phyloP scores from a whole-genome alignment of 495 filamentous ascomycete genomes.

The Aspergillus conjunctus region DNA sequence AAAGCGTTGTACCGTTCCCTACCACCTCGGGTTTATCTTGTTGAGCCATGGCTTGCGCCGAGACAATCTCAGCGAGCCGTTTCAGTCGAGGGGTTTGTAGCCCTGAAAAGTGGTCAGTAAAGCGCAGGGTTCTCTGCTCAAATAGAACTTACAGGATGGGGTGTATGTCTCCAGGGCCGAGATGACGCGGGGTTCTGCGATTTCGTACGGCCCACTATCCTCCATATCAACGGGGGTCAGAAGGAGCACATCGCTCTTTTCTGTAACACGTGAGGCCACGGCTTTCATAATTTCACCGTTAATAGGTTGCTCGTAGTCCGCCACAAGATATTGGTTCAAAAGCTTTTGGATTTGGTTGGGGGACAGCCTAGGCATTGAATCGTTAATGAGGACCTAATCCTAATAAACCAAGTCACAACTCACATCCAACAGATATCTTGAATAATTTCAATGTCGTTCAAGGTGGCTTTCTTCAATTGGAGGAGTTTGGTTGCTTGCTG shows the following conservation, averaged over 20 bases:
- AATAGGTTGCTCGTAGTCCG: conserved; percentile 99
- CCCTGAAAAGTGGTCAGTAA: conserved; percentile 53
- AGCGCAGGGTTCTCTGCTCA: background rate
- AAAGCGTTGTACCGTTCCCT: conserved; percentile 35
- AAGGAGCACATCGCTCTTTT: conserved; percentile 96
- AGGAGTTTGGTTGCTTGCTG: conserved; percentile 98
- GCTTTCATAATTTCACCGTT: conserved; percentile 99
- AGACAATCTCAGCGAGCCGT: conserved; percentile 95
- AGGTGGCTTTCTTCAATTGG: conserved; percentile 97
- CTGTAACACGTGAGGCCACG: conserved; percentile 92
- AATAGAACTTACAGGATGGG: conserved; percentile 73
- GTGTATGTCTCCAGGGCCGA: conserved; percentile 98
- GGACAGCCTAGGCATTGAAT: conserved; percentile 66
- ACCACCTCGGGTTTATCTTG: conserved; percentile 78
- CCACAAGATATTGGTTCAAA: conserved; percentile 96
- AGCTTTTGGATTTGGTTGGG: conserved; percentile 99
- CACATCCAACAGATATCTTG: conserved; percentile 99
- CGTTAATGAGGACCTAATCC: conserved; percentile 8
- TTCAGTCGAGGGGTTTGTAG: conserved; percentile 94
- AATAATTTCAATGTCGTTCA: conserved; percentile 99
- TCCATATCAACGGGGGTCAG: conserved; percentile 97
- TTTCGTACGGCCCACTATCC: conserved; percentile 98
- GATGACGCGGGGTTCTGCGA: conserved; percentile 93
- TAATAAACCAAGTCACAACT: conserved; percentile 29
- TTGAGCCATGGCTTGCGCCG: conserved; percentile 89